Percentiles rank a stretch among this genome's conserved stretches.
These are phyloP conservation scores for Hamigera avellanea DNA, from an alignment of 495 filamentous ascomycete genomes.

Conservation along the genomic window DNA sequence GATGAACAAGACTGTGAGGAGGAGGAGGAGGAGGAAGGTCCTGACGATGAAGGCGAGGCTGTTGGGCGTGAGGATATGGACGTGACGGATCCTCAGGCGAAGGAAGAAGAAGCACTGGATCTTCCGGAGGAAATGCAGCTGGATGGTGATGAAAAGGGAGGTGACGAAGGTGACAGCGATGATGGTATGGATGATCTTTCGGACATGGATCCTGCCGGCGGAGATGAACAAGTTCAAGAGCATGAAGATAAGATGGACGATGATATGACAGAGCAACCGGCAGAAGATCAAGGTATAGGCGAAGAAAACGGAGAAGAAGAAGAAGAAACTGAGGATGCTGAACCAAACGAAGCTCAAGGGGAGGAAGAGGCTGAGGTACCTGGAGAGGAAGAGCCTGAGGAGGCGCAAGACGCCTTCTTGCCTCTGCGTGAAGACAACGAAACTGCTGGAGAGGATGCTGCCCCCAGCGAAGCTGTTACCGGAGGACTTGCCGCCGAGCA, in stretches of 20 bases:
- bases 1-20: conserved; percentile 36
- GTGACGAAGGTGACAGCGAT: conserved; percentile 52
- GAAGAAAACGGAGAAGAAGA: conserved; percentile 25
- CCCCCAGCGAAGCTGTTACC: conserved; percentile 35
- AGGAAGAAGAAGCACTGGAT: conserved; percentile 58
- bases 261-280: conserved; percentile 27
- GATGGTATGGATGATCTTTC: conserved; percentile 62
- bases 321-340: conserved; percentile 8
- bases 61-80: conserved; percentile 49
- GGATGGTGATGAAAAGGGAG: conserved; percentile 51
- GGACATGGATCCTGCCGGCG: conserved; percentile 52
- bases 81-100: conserved; percentile 56
- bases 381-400: conserved; percentile 36
- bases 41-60: conserved; percentile 50
- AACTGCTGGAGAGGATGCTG: conserved; percentile 34
- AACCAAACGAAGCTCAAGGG: conserved; percentile 29
- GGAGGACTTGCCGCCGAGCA: conserved; percentile 32
- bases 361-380: conserved; percentile 46
- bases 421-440: conserved; percentile 32
- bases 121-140: conserved; percentile 61
- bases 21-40: conserved; percentile 43
- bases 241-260: conserved; percentile 24
- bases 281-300: conserved; percentile 22
- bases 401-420: conserved; percentile 29
- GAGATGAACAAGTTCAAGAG: conserved; percentile 26